phyloP scores from a whole-genome alignment of 2,329 filamentous ascomycete species.

The Fusarium haematococcum region DNA sequence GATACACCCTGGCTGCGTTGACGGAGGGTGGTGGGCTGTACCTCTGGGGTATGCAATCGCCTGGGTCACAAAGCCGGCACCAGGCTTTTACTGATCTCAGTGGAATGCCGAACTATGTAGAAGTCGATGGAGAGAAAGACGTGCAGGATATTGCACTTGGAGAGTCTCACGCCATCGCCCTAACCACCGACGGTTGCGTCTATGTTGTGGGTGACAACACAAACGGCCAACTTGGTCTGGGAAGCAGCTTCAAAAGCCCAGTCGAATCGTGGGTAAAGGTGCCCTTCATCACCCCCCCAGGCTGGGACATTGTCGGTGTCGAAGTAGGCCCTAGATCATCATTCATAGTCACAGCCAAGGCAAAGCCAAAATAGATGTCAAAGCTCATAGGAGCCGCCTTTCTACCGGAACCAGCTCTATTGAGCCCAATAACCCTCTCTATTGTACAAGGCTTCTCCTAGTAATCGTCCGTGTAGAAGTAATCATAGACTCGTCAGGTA shows the following conservation, averaged over 20 bases:
- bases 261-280: conserved; percentile 53
- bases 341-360: conserved; percentile 58
- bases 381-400: conserved; percentile 22
- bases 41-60: conserved; percentile 63
- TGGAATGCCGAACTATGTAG: conserved; percentile 56
- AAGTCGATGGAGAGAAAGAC: conserved; percentile 61
- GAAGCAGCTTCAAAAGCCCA: conserved; percentile 20
- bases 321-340: conserved; percentile 62
- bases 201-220: conserved; percentile 68
- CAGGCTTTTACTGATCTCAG: conserved; percentile 48
- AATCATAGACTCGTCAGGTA: conserved; percentile 96
- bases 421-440: conserved; percentile 59
- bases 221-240: conserved; percentile 70
- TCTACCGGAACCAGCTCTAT: conserved; percentile 46
- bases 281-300: conserved; percentile 41
- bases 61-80: conserved; percentile 45
- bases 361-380: conserved; percentile 17
- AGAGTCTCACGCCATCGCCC: conserved; percentile 67
- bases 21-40: conserved; percentile 70
- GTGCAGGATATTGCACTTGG: conserved; percentile 70
- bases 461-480: conserved; percentile 38
- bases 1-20: conserved; percentile 69
- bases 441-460: conserved; percentile 58
- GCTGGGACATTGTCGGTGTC: conserved; percentile 54
- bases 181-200: conserved; percentile 62